Base-by-base conservation (phyloP, 495 filamentous ascomycete species). In the Podospora didyma region DNA sequence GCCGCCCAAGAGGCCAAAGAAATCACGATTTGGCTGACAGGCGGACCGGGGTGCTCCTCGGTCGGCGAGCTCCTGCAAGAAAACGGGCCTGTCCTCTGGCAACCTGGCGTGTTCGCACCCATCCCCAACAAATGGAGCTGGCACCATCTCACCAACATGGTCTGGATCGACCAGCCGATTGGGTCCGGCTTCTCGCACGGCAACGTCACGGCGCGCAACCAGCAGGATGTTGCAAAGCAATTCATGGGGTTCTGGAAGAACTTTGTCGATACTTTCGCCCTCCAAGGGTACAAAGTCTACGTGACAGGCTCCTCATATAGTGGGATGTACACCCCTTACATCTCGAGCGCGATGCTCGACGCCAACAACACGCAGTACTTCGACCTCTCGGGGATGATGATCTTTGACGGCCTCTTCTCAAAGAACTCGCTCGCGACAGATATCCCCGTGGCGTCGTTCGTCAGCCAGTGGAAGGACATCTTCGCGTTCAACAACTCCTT, bases 281-380 rank as follows among this genome's bases (percentile, higher is more conserved):
- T 90, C 63, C 79, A 90, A 49, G 74, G 78, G 3, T 81, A 77
- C 57, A 86, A 86, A 57, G 78, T 89, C 4, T 90, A 86, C 59
- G 78, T 90, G 54, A 81, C 86, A 1, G 87, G 87, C 0, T 86
- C 89, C 60, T 85, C 80, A 53, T 88, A 90, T 45, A 59, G 54
- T 22, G 90, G 90, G 11, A 79, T 79, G 58, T 95, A 92, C 61
- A 84, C 89, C 20, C 88, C 90, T 0, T 95, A 92, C 65, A 86
- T 94, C 53, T 84, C 89, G 0, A 80, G 86, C 51, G 87, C 85
- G 1, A 90, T 94, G 83, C 72, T 93, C 52, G 82, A 89, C 57
- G 73, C 70, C 41, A 83, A 90, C 22, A 79, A 95, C 65, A 83
- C 72, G 0, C 68, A 66, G 4, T 86, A 90, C 65, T 91, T 84